Conservation (phyloP, 768 basidiomycete genomes). For the Boletus tylopilopsis region DNA sequence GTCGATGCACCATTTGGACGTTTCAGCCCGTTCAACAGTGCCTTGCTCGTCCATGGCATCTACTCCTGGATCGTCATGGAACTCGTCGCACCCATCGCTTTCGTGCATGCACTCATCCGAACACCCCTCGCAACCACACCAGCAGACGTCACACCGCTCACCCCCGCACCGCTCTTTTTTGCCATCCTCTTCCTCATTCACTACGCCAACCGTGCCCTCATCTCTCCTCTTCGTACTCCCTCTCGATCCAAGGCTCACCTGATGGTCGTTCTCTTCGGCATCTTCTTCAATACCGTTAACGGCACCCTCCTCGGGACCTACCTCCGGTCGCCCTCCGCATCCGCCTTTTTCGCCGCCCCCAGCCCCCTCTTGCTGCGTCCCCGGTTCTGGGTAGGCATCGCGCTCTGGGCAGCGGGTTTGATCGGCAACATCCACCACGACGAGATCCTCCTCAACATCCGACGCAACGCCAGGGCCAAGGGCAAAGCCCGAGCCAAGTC, state of each 20-base stretch:
- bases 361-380: too few species aligned
- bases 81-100: slow-evolving; percentile 53
- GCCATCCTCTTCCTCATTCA: slow-evolving; percentile 62
- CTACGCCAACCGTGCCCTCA: slow-evolving; percentile 78
- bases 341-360: slow-evolving; percentile 37
- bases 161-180: slow-evolving; percentile 48
- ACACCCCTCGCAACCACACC: slow-evolving; percentile 45
- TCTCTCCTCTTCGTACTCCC: slow-evolving; percentile 79
- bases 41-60: slow-evolving; percentile 56
- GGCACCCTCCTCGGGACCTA: slow-evolving; percentile 68
- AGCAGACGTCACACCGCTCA: slow-evolving; percentile 26
- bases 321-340: slow-evolving; percentile 55
- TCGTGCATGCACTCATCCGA: slow-evolving; percentile 46
- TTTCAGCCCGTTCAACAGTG: slow-evolving; percentile 51
- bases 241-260: slow-evolving; percentile 75
- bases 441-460: slow-evolving; percentile 81
- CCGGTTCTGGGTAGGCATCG: slow-evolving; percentile 60
- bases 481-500: slow-evolving; percentile 29
- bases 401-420: slow-evolving; percentile 69
- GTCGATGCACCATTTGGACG: slow-evolving; percentile 81
- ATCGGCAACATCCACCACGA: slow-evolving; percentile 84
- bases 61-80: slow-evolving; percentile 80
- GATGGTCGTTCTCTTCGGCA: slow-evolving; percentile 50
- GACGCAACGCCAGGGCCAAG: slow-evolving; percentile 53
- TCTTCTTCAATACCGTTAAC: slow-evolving; percentile 70